Base-by-base conservation (phyloP, 768 basidiomycete genomes). In the Pisolithus microcarpus region DNA sequence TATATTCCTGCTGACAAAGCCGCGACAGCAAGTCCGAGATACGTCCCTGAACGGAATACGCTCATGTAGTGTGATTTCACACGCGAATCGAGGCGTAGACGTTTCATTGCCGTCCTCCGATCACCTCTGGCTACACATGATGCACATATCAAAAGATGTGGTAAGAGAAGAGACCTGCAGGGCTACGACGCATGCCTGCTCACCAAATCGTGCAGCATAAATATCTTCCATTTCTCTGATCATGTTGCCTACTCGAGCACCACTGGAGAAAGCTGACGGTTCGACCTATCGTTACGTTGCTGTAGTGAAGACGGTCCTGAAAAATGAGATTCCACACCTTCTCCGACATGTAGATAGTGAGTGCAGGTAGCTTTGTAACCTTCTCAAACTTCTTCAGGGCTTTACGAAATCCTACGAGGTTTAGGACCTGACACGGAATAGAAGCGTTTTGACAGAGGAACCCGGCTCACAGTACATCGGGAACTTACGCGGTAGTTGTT, bases 391-490 rank as follows among this genome's bases (percentile, higher is more conserved):
- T 92, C 69, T 87, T 91, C 51, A 92, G 63, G 0, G 83, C 84
- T 63, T 92, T 92, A 24, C 87, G 75, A 64, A 96, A 92, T 1
- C 95, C 96, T 1, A 90, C 88, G 9, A 92, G 66, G 65, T 99
- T 98, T 38, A 97, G 68, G 42, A 87, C 81, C 85, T 91, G 55
- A 8, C 21, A 26, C 42, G n/a, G 37, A 13, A 23, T 23, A 21
- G 10, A n/a, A n/a, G n/a, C n/a, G n/a, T 15, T 26, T 24, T 8
- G 47, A n/a, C 36, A 28, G 16, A n/a, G 4, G 7, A 5, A 9
- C 1, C 21, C 7, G 7, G 26, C 43, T 37, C 43, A 49, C 30
- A 18, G 4, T 56, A 46, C 43, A 18, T 49, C 30, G 28, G 6
- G 36, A n/a, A 62, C 79, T 15, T 61, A 91, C 91, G 30, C 91